A percentile compares a stretch with the other conserved stretches of the same genome.
Evolutionary conservation across 495 filamentous ascomycete species (phyloP).

Genomic region (Apodospora peruviana): DNA sequence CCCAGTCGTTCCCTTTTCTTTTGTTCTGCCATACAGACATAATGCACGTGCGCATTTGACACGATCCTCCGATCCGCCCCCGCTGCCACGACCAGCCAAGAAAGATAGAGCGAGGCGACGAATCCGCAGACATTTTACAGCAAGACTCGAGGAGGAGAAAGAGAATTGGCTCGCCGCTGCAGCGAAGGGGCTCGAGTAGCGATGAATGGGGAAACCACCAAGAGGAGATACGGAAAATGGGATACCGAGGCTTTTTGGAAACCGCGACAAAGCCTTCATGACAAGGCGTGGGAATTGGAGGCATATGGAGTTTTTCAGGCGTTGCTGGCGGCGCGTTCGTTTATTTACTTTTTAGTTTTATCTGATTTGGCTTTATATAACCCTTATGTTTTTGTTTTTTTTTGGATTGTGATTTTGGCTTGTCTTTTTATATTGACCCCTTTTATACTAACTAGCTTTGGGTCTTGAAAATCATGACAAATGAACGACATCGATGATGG

Average conservation of each 20-base stretch:
- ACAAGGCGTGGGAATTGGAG: slow-evolving; percentile 1
- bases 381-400: background rate
- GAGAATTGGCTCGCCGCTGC: too few species aligned
- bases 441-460: background rate
- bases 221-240: background rate
- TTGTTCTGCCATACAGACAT: slow-evolving; percentile 2
- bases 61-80: too few species aligned
- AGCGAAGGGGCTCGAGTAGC: too few species aligned
- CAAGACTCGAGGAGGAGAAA: too few species aligned
- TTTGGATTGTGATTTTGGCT: background rate
- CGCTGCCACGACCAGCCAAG: too few species aligned
- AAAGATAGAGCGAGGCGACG: too few species aligned
- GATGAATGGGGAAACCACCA: too few species aligned
- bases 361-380: background rate
- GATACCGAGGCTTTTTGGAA: background rate
- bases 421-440: background rate
- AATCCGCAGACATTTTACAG: too few species aligned
- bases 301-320: slow-evolving; percentile 14
- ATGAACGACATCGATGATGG: too few species aligned
- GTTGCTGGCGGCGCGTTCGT: slow-evolving; percentile 18
- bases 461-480: background rate
- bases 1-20: background rate
- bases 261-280: too few species aligned
- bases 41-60: too few species aligned
- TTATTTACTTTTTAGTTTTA: slow-evolving; percentile 6